Evolutionary conservation across 768 basidiomycete species (phyloP).

Genomic region (Boletus subparvulus): DNA sequence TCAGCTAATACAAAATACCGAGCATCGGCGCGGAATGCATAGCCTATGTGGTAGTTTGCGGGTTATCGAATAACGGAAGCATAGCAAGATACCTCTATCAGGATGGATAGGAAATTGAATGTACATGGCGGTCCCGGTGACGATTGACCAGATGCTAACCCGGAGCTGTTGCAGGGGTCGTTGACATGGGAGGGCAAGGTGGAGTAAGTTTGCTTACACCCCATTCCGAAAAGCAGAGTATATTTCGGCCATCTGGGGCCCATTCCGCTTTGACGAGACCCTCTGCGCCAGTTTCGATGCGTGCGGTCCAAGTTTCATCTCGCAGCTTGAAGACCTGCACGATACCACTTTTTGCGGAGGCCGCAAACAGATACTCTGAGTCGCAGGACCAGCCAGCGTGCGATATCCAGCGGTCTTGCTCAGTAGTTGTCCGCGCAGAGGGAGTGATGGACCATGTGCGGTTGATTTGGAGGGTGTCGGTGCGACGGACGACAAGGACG

Average conservation of each 20-base stretch:
- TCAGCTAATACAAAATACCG: conserved; percentile 86
- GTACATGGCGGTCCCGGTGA: conserved; percentile 71
- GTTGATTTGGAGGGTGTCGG: conserved; percentile 80
- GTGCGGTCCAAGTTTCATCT: conserved; percentile 75
- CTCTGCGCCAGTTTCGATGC: conserved; percentile 80
- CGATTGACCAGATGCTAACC: conserved; percentile 82
- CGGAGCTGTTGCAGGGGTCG: conserved; percentile 55
- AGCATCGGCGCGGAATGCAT: conserved; percentile 75
- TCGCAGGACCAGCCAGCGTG: conserved; percentile 86
- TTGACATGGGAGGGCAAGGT: conserved; percentile 1
- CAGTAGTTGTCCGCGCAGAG: conserved; percentile 43
- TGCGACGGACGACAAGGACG: conserved; percentile 77
- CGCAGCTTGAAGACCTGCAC: conserved; percentile 79
- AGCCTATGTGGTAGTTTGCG: conserved; percentile 45
- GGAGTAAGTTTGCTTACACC: conserved; percentile 60
- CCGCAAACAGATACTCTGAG: conserved; percentile 82
- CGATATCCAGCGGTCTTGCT: conserved; percentile 52
- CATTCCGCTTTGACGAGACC: conserved; percentile 86
- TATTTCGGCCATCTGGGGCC: conserved; percentile 80
- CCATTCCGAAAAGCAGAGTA: conserved; percentile 92
- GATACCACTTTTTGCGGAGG: conserved; percentile 66
- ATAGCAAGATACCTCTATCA: conserved; percentile 56
- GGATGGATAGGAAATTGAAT: conserved; percentile 85
- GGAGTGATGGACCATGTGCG: conserved; percentile 73
- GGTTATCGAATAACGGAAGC: not conserved